Base-by-base conservation (phyloP, 306 rosid species). In the Vigna radiata region DNA sequence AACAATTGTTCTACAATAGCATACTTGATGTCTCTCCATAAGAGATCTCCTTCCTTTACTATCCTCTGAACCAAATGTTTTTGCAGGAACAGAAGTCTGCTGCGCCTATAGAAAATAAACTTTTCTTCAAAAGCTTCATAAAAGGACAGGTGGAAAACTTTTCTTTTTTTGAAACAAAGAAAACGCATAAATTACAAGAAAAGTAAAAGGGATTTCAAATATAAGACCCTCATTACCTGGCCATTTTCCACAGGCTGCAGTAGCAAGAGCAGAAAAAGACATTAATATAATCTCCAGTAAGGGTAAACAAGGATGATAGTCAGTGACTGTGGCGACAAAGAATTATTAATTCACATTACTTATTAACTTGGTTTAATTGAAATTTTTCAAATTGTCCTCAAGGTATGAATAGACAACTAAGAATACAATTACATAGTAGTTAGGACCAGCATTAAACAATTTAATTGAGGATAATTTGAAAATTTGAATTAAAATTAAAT, bases 21-120 rank as follows among this genome's bases (percentile, higher is more conserved):
- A 48, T 95, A 95, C 99, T 46, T 86, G 88, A 67, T 88, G 96
- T 80, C 87, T 95, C 87, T 92, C 96, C 83, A 81, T 72, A 67
- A 83, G 88, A 49, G 97, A 92, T 83, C 76, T 87, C 80, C 95
- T 88, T 62, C 83, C 37, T 70, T 80, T 82, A 23, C 53, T 69
- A 60, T 86, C 73, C 69, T 90, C 93, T 0, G 86, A 48, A 48
- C 91, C 96, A 70, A 83, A 89, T 73, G 80, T 85, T 81, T 89
- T 95, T 37, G 78, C 77, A 23, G 85, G 85, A n/a, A 58, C 6
- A 27, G 85, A 55, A 79, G 43, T 68, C 60, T 41, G 77, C 17
- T 69, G 7, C 36, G 83, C 93, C 97, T 89, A 64, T 64, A 79
- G 54, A 72, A 83, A 66, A 65, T 11, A 78, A 6, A 66, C 14